These are phyloP conservation scores for Suillus cothurnatus DNA, from an alignment of 768 basidiomycete genomes.

Conservation along the genomic window DNA sequence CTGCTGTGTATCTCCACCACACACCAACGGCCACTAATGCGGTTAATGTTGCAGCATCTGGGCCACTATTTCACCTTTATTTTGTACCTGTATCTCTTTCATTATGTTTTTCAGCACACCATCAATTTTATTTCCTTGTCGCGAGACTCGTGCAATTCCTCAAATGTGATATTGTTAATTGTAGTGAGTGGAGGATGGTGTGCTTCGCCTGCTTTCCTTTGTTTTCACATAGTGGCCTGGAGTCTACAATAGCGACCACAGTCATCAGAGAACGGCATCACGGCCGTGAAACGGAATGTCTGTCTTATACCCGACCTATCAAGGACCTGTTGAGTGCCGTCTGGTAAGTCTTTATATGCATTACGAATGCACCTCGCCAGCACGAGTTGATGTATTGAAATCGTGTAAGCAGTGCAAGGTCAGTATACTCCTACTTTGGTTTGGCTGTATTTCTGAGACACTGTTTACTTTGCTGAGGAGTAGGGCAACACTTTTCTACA, in stretches of 20 bases:
- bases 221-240: background rate
- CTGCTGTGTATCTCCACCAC: background rate
- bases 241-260: conserved; percentile 12
- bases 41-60: background rate
- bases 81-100: background rate
- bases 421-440: no score
- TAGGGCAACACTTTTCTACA: no score
- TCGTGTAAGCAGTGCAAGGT: no score
- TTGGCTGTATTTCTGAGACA: no score
- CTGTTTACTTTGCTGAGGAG: no score
- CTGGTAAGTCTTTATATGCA: conserved; percentile 50
- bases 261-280: conserved; percentile 17
- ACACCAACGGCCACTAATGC: background rate
- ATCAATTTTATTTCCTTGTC: background rate
- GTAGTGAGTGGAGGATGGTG: background rate
- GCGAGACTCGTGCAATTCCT: background rate
- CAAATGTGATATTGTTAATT: background rate
- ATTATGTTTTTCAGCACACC: background rate
- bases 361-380: background rate
- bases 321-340: conserved; percentile 69
- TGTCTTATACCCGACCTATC: conserved; percentile 71
- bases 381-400: no score
- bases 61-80: background rate
- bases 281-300: conserved; percentile 44
- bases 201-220: conserved; percentile 5